phyloP scores from a whole-genome alignment of 495 filamentous ascomycete species.

The Xylaria acuta region DNA sequence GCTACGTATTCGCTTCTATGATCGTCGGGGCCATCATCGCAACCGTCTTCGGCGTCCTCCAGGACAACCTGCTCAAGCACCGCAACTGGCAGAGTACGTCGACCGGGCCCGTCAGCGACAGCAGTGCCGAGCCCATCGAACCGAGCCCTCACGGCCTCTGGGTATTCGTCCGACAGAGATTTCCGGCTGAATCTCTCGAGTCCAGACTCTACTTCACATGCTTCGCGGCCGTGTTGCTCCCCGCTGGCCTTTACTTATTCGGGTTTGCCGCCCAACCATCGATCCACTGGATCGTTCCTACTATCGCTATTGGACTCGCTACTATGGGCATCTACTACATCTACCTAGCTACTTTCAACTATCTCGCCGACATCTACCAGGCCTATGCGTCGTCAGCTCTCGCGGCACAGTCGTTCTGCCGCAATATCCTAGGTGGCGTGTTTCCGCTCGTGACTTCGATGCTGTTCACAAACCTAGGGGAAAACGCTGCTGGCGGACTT shows the following conservation, averaged over 20 bases:
- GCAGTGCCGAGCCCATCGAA: constrained; percentile 10
- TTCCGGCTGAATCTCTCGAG: constrained; percentile 68
- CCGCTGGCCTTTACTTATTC: constrained; percentile 74
- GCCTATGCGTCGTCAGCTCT: constrained; percentile 84
- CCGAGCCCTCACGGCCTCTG: constrained; percentile 35
- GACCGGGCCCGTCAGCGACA: constrained; percentile 45
- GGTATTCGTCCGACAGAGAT: constrained; percentile 45
- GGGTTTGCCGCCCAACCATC: constrained; percentile 74
- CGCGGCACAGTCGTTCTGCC: constrained; percentile 83
- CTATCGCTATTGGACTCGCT: constrained; percentile 71
- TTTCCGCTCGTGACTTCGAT: constrained; percentile 79
- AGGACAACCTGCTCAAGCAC: constrained; percentile 59
- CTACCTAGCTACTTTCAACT: constrained; percentile 92
- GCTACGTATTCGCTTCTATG: constrained; percentile 77
- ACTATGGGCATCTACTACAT: constrained; percentile 90
- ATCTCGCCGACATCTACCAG: constrained; percentile 90
- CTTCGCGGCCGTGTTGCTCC: constrained; percentile 67
- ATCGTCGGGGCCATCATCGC: constrained; percentile 70
- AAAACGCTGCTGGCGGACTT: constrained; percentile 73
- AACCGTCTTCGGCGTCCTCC: constrained; percentile 76
- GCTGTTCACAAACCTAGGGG: constrained; percentile 76
- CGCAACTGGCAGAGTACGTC: constrained; percentile 48
- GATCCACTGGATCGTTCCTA: constrained; percentile 79
- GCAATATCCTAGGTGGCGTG: constrained; percentile 82
- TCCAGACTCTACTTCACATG: constrained; percentile 84